Evolutionary conservation across 2,329 filamentous ascomycete species (phyloP).

Genomic region (Acephala macrosclerotiorum): DNA sequence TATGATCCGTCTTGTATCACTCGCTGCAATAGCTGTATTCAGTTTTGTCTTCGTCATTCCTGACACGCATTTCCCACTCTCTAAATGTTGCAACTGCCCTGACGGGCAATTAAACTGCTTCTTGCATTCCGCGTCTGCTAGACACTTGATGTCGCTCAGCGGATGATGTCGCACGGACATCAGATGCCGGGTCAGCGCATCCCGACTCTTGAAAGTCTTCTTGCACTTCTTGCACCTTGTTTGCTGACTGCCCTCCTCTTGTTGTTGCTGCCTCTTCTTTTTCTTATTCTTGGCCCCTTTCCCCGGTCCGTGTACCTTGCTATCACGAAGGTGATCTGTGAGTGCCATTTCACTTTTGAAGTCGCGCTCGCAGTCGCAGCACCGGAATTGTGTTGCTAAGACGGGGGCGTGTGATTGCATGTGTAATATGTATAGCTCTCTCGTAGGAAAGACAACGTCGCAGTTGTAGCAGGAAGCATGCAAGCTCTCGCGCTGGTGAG

Average conservation of each 20-base stretch:
- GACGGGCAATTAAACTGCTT: slow-evolving; percentile 25
- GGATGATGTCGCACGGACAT: slow-evolving; percentile 24
- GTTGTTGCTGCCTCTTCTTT: slow-evolving; percentile 18
- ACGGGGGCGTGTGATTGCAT: slow-evolving; percentile 23
- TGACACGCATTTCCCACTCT: slow-evolving; percentile 24
- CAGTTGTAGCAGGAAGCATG: slow-evolving; percentile 27
- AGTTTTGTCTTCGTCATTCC: slow-evolving; percentile 24
- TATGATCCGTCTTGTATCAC: slow-evolving; percentile 7
- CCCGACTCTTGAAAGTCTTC: slow-evolving; percentile 26
- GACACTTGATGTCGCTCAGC: slow-evolving; percentile 25
- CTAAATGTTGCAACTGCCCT: slow-evolving; percentile 23
- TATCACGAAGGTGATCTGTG: slow-evolving; percentile 24
- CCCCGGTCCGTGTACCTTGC: background rate
- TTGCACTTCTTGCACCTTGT: slow-evolving; percentile 26
- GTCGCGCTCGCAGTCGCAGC: slow-evolving; percentile 33
- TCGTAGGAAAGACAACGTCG: slow-evolving; percentile 23
- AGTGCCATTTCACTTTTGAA: slow-evolving; percentile 28
- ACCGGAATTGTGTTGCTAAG: slow-evolving; percentile 23
- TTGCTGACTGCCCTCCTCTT: slow-evolving; percentile 19
- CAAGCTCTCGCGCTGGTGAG: slow-evolving; percentile 23
- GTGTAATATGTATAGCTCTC: slow-evolving; percentile 24
- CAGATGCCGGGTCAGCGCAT: slow-evolving; percentile 23
- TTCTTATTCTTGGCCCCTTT: slow-evolving; percentile 12
- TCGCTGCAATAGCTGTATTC: slow-evolving; percentile 20
- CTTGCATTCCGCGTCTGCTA: slow-evolving; percentile 18